Conservation (phyloP, 371 early-diverging fungal species). For the Umbelopsis sp. region DNA sequence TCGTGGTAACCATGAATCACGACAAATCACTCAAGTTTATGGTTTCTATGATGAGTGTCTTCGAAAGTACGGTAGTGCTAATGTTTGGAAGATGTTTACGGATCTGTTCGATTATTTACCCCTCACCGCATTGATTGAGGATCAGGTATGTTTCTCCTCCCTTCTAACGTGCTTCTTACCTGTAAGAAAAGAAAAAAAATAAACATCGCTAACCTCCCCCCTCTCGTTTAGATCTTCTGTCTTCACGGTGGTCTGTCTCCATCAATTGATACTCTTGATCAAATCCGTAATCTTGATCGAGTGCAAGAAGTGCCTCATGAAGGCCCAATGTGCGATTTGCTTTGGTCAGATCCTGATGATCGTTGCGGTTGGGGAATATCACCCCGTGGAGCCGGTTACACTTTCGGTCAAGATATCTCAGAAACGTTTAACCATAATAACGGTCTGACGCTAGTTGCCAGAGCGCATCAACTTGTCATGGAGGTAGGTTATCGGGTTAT, state of each 20-base stretch:
- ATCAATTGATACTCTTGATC: constrained; percentile 95
- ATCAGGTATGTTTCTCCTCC: constrained; percentile 34
- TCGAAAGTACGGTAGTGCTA: constrained; percentile 96
- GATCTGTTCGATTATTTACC: constrained; percentile 98
- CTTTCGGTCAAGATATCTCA: constrained; percentile 97
- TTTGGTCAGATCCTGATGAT: constrained; percentile 99
- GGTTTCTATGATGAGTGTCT: constrained; percentile 97
- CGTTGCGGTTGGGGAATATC: constrained; percentile 97
- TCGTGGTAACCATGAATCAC: constrained; percentile 98
- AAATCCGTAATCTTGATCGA: constrained; percentile 96
- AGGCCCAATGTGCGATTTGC: constrained; percentile 96
- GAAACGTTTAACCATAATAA: constrained; percentile 98
- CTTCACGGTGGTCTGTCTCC: constrained; percentile 99
- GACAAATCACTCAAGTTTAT: constrained; percentile 99
- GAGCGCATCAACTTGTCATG: constrained; percentile 97
- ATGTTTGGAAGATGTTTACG: constrained; percentile 99
- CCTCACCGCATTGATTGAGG: constrained; percentile 87
- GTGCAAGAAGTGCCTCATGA: constrained; percentile 99
- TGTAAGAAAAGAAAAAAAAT: too few relatives aligned
- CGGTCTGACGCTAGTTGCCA: constrained; percentile 89
- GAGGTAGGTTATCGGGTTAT: constrained; percentile 31
- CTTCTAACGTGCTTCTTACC: neutral
- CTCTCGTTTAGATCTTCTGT: constrained; percentile 79
- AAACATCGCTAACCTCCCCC: neutral
- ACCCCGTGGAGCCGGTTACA: constrained; percentile 98